Evolutionary conservation across 176 grass and related monocot species (phyloP).

Genomic region (Paspalum notatum): DNA sequence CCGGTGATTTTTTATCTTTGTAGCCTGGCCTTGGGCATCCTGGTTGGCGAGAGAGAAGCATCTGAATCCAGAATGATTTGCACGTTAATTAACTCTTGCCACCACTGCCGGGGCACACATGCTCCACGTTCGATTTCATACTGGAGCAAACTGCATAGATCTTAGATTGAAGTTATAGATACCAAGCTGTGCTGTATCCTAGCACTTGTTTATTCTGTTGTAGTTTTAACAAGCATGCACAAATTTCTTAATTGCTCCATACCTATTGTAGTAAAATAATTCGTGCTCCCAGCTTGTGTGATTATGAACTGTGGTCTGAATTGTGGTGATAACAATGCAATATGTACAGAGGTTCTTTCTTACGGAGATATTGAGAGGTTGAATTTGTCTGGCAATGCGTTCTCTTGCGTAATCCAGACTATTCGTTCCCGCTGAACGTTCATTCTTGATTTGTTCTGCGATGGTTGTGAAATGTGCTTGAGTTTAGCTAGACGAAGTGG

Average conservation of each 20-base stretch:
- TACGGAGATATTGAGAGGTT: neutral
- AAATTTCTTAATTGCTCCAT: neutral
- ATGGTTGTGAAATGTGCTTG: too few species aligned
- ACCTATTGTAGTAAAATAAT: constrained; percentile 19
- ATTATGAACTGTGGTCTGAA: constrained; percentile 15
- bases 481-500: too few species aligned
- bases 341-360: constrained; percentile 22
- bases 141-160: constrained; percentile 12
- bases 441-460: too few species aligned
- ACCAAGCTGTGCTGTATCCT: neutral
- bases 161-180: neutral
- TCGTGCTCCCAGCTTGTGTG: constrained; percentile 19
- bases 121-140: too few species aligned
- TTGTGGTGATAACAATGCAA: neutral
- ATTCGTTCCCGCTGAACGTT: too few species aligned
- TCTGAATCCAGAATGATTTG: too few species aligned
- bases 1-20: neutral
- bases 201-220: neutral
- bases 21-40: neutral
- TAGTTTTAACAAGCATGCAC: neutral
- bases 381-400: neutral
- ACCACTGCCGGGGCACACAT: too few species aligned
- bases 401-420: neutral
- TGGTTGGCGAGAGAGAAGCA: too few species aligned
- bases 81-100: too few species aligned